Conservation (phyloP, 371 early-diverging fungal species). For the Saksenaea vasiformis region DNA sequence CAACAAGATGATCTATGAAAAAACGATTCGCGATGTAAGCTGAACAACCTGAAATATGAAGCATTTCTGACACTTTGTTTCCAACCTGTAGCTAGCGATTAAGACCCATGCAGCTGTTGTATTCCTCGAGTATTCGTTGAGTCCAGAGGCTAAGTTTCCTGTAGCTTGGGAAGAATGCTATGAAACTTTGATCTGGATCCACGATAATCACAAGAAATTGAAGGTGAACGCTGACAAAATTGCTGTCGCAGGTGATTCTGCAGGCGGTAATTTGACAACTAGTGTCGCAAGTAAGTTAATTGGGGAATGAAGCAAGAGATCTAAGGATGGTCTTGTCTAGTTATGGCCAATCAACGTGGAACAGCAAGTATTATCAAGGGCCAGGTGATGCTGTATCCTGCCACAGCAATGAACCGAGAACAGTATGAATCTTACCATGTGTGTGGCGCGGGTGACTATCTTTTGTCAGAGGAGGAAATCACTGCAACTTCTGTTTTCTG, state of each 20-base stretch:
- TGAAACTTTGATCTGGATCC: conserved; percentile 27
- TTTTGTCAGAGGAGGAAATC: conserved; percentile 8
- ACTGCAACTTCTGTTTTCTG: neutral
- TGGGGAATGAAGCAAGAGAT: neutral
- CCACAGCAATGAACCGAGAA: neutral
- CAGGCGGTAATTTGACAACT: conserved; percentile 36
- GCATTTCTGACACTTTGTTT: neutral
- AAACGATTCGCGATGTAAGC: conserved; percentile 9
- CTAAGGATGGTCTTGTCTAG: neutral
- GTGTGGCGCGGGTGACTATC: conserved; percentile 13
- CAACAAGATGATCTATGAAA: conserved; percentile 3
- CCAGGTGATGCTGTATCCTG: conserved; percentile 17
- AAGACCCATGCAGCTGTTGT: conserved; percentile 16
- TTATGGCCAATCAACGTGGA: conserved; percentile 18
- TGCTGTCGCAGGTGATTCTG: conserved; percentile 35
- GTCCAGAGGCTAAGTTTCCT: conserved; percentile 34
- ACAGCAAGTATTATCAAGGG: conserved; percentile 7
- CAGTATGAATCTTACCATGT: conserved; percentile 7
- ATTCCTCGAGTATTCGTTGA: conserved; percentile 26
- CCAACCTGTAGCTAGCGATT: conserved; percentile 6
- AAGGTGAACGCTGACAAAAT: conserved; percentile 21
- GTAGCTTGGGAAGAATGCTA: conserved; percentile 35
- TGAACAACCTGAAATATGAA: neutral
- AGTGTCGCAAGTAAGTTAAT: conserved; percentile 13
- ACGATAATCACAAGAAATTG: conserved; percentile 19